These are phyloP conservation scores for Phlyctochytrium arcticum DNA, from an alignment of 192 early-diverging fungal species.

Conservation along the genomic window DNA sequence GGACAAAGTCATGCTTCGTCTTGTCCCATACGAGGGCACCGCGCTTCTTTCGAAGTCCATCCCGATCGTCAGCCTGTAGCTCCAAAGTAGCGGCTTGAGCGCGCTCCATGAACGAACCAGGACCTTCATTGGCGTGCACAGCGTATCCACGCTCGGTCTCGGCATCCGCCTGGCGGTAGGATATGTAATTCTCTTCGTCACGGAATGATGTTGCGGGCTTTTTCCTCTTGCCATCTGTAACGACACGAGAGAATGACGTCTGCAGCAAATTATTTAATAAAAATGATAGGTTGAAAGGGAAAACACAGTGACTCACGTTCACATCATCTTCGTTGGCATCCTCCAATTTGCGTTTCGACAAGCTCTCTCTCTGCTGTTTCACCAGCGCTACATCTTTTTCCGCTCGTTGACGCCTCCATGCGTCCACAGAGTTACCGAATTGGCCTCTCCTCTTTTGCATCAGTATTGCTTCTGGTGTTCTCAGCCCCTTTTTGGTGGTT, in stretches of 20 bases:
- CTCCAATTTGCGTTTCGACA: constrained; percentile 23
- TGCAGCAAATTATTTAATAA: background rate
- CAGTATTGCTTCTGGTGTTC: constrained; percentile 57
- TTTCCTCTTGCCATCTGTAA: constrained; percentile 8
- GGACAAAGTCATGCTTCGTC: constrained; percentile 90
- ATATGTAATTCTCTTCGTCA: constrained; percentile 87
- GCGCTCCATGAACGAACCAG: constrained; percentile 71
- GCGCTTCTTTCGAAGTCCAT: constrained; percentile 50
- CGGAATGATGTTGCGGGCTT: constrained; percentile 42
- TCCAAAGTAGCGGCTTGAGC: constrained; percentile 72
- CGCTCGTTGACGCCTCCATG: constrained; percentile 28
- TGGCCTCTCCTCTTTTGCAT: constrained; percentile 42
- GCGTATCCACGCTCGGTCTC: constrained; percentile 87
- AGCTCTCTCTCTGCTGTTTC: constrained; percentile 24
- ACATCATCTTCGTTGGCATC: constrained; percentile 9
- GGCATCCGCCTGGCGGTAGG: constrained; percentile 75
- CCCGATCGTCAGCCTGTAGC: constrained; percentile 77
- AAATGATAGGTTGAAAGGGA: too few relatives aligned
- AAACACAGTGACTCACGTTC: constrained; percentile 16
- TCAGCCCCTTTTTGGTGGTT: constrained; percentile 78
- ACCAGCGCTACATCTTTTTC: constrained; percentile 36
- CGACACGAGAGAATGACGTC: background rate
- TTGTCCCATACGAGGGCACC: constrained; percentile 82
- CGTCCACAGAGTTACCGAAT: constrained; percentile 49
- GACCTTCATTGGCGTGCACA: constrained; percentile 21